phyloP scores from a whole-genome alignment of 2,329 filamentous ascomycete species.

The Emmonsia crescens region DNA sequence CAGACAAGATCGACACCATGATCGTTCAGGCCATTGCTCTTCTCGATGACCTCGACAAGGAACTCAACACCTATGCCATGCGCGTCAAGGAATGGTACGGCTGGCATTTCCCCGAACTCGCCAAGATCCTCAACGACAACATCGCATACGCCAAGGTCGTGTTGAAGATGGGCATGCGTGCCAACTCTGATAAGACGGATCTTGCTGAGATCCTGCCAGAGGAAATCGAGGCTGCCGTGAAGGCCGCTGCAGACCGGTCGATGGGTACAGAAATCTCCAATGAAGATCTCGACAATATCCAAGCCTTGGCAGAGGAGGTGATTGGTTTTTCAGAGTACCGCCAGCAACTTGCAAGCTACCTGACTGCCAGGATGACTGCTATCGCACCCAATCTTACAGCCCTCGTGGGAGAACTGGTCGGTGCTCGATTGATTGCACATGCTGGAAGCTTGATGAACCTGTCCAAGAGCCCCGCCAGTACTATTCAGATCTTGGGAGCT shows the following conservation, averaged over 20 bases:
- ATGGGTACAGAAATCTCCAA: conserved; percentile 97
- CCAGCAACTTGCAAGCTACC: conserved; percentile 74
- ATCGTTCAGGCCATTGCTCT: conserved; percentile 94
- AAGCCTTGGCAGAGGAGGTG: conserved; percentile 83
- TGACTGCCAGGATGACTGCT: conserved; percentile 87
- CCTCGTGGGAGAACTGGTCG: conserved; percentile 85
- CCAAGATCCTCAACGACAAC: conserved; percentile 95
- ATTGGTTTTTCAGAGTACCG: conserved; percentile 87
- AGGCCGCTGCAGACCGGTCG: conserved; percentile 87
- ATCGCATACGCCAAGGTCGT: conserved; percentile 85
- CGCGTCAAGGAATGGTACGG: conserved; percentile 99
- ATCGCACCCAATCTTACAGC: conserved; percentile 94
- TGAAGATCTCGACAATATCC: conserved; percentile 88
- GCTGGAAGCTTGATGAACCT: conserved; percentile 89
- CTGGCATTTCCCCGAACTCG: conserved; percentile 98
- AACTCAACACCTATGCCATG: conserved; percentile 98
- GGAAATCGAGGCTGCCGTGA: conserved; percentile 84
- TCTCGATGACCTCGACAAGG: conserved; percentile 94
- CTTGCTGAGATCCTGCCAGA: conserved; percentile 87
- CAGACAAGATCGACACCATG: conserved; percentile 99
- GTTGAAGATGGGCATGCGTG: conserved; percentile 77
- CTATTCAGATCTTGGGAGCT: conserved; percentile 94
- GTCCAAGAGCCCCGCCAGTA: conserved; percentile 88
- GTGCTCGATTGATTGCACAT: conserved; percentile 88
- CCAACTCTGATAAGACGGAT: conserved; percentile 64